A percentile compares a stretch with the other conserved stretches of the same genome.
Evolutionary conservation across 306 rosid species (phyloP).

Genomic region (Prunus mira): DNA sequence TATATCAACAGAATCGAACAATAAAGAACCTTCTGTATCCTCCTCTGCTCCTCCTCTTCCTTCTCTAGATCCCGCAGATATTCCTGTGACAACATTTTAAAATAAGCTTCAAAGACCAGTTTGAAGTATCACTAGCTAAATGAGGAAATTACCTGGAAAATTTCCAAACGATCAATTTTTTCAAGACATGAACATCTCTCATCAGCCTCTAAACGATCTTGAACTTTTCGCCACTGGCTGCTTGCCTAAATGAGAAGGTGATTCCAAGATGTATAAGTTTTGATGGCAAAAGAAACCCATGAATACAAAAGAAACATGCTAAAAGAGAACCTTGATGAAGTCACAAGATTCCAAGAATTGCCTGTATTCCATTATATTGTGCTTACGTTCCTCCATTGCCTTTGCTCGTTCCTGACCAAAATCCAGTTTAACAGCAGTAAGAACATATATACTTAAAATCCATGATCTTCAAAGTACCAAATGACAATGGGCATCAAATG

Average conservation of each 20-base stretch:
- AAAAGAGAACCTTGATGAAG: conserved; percentile 67
- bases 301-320: conserved; percentile 9
- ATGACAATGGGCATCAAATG: not conserved
- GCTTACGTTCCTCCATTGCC: conserved; percentile 71
- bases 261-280: conserved; percentile 22
- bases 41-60: conserved; percentile 94
- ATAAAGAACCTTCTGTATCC: conserved; percentile 69
- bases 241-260: conserved; percentile 49
- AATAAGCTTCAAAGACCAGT: conserved; percentile 25
- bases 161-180: conserved; percentile 76
- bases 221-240: conserved; percentile 95
- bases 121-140: conserved; percentile 12
- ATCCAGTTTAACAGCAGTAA: conserved; percentile 18
- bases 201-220: conserved; percentile 88
- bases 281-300: conserved; percentile 18
- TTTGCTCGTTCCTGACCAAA: conserved; percentile 68
- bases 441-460: conserved; percentile 19
- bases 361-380: conserved; percentile 57
- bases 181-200: conserved; percentile 88
- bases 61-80: conserved; percentile 73
- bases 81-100: conserved; percentile 46
- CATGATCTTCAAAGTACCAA: not conserved
- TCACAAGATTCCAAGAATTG: conserved; percentile 85
- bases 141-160: conserved; percentile 56
- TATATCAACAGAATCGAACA: conserved; percentile 17